A percentile compares a stretch with the other conserved stretches of the same genome.
phyloP scores from a whole-genome alignment of 257 asterid species.

The Ilex aquifolium region DNA sequence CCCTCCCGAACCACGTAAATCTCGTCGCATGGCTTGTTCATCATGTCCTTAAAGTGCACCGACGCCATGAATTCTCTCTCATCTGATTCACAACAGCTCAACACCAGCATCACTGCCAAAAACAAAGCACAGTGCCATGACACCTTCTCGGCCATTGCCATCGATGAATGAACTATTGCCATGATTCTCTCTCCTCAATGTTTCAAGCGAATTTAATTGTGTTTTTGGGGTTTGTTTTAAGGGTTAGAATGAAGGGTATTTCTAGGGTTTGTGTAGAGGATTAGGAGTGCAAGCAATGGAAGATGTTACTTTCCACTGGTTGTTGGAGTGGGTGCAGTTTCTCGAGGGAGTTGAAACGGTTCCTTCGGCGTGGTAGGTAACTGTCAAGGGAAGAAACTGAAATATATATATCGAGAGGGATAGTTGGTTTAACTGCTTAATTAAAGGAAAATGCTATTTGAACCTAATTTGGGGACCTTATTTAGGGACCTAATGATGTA shows the following conservation, averaged over 20 bases:
- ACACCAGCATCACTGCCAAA: background rate
- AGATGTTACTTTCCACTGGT: background rate
- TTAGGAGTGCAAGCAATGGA: background rate
- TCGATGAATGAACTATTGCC: background rate
- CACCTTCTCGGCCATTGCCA: background rate
- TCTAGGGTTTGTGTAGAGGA: background rate
- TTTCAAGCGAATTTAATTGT: too few relatives aligned
- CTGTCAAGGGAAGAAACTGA: conserved; percentile 19
- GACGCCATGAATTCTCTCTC: background rate
- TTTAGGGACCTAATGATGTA: too few relatives aligned
- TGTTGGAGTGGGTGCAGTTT: background rate
- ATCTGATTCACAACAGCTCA: background rate
- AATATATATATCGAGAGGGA: conserved; percentile 11
- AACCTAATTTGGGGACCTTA: too few relatives aligned
- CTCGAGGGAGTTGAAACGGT: conserved; percentile 20
- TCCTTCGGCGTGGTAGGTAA: conserved; percentile 26
- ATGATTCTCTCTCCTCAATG: background rate
- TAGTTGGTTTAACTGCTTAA: conserved; percentile 51
- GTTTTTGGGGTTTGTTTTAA: background rate
- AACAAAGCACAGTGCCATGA: background rate
- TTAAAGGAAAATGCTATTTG: too few relatives aligned
- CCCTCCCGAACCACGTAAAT: background rate
- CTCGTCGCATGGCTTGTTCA: background rate
- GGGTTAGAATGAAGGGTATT: background rate
- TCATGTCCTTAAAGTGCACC: background rate